Evolutionary conservation across 768 basidiomycete species (phyloP), one percentile per base, ranked within the genome.

Genomic region (Xanthoconium stramineum): DNA sequence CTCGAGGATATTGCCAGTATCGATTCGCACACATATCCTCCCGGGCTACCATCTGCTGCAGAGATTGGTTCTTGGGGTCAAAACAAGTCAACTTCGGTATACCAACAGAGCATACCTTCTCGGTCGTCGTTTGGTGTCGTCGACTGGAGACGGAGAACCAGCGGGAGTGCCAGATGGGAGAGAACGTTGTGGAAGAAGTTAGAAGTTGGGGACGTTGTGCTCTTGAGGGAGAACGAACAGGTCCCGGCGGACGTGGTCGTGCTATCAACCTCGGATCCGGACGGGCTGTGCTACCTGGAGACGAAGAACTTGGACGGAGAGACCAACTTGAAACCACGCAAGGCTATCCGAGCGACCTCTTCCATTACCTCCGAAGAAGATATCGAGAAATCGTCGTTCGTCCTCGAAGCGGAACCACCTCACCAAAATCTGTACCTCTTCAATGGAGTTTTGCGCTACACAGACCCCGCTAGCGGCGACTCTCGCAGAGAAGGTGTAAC

Each of bases 301-400:
- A 98, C 96, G 44, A 98, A 98, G 80, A 98, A 98, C 68, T 74
- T 98, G 52, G 96, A 98, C 63, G 96, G 96, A 2, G 96, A 98
- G 75, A 98, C 96, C 45, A 98, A 98, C 69, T 76, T 98, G 64
- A 99, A 99, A 74, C 85, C 87, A 7, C 83, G 96, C 20, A 84
- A 79, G 67, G 82, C 90, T 8, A 71, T 94, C 49, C 83, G 78
- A 47, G 91, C 88, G 1, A 96, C 95, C 0, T 79, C 87, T 20
- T 72, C 76, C 39, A 88, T 97, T 60, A 69, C 76, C 13, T 87
- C 86, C 3, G 96, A 98, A 68, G 94, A 96, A 62, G 96, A 98
- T 68, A 69, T 96, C 51, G 92, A 95, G 64, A 87, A 88, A 55
- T 84, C 90, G 0, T 79, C 85, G 1, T 99, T 98, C 72, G 78